phyloP scores from a whole-genome alignment of 345 rosid species.

The Gossypium thurberi region DNA sequence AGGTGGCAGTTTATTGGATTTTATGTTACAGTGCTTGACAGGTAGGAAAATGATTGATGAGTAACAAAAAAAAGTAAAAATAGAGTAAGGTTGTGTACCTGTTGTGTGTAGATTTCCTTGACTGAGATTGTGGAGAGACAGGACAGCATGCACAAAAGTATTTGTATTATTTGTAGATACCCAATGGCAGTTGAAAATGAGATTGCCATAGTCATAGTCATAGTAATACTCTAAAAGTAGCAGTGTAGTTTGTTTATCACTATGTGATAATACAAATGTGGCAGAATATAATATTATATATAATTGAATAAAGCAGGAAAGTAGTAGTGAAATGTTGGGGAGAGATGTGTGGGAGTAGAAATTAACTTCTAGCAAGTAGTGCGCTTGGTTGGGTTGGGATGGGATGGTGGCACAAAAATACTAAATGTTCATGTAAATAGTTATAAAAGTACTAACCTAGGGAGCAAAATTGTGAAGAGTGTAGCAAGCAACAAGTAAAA shows the following conservation, averaged over 20 bases:
- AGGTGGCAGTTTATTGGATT: neutral
- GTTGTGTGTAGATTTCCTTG: conserved; percentile 51
- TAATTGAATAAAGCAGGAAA: too few species aligned
- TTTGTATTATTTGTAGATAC: neutral
- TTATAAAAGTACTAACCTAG: too few species aligned
- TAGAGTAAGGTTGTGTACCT: conserved; percentile 27
- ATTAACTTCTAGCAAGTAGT: neutral
- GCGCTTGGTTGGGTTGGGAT: too few species aligned
- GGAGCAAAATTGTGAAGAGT: too few species aligned
- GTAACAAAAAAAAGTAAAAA: neutral
- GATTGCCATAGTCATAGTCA: neutral
- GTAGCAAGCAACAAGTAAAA: too few species aligned
- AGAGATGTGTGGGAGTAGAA: neutral
- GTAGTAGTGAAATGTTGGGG: too few species aligned
- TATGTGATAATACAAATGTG: neutral
- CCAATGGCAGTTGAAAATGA: neutral
- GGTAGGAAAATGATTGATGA: conserved; percentile 1
- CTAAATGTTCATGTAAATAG: too few species aligned
- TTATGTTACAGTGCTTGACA: neutral
- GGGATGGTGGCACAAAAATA: too few species aligned
- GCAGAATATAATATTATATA: neutral
- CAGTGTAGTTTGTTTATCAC: neutral
- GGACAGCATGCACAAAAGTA: conserved; percentile 10
- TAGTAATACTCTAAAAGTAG: neutral
- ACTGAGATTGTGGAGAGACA: conserved; percentile 22